Conservation (phyloP, 2,329 filamentous ascomycete species). For the Penicillium sp. region DNA sequence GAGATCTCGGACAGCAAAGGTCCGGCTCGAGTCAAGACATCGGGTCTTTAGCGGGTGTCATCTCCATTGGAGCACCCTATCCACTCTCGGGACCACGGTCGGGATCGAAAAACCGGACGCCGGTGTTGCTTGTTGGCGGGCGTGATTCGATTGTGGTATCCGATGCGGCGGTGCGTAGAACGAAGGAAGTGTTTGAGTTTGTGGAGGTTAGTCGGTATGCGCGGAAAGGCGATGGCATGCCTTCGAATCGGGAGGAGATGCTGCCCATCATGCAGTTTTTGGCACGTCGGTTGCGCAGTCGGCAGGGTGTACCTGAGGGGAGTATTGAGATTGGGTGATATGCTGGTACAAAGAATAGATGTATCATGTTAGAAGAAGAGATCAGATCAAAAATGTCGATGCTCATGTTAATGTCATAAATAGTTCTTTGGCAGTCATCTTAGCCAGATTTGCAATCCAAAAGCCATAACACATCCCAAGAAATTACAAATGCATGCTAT, state of each 20-base stretch:
- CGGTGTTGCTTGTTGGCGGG: slow-evolving; percentile 40
- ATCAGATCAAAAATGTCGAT: no score
- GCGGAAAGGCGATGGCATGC: slow-evolving; percentile 71
- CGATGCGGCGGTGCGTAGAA: slow-evolving; percentile 55
- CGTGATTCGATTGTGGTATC: slow-evolving; percentile 50
- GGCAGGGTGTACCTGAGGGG: slow-evolving; percentile 43
- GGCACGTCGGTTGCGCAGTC: slow-evolving; percentile 40
- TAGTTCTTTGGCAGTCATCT: no score
- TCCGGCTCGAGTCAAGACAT: slow-evolving; percentile 11
- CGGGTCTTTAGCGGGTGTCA: slow-evolving; percentile 34
- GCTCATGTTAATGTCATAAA: background rate
- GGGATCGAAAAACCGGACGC: slow-evolving; percentile 35
- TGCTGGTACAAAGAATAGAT: background rate
- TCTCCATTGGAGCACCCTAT: slow-evolving; percentile 41
- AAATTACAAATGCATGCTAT: background rate
- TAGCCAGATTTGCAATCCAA: no score
- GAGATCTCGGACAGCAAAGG: slow-evolving; percentile 32
- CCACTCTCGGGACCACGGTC: slow-evolving; percentile 32
- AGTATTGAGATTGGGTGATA: slow-evolving; percentile 39
- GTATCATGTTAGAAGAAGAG: no score
- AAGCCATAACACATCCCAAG: no score
- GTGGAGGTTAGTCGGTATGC: slow-evolving; percentile 65
- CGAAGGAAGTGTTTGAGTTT: slow-evolving; percentile 61
- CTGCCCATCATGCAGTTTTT: slow-evolving; percentile 80
- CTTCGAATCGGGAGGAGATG: slow-evolving; percentile 76